Evolutionary conservation across 2,329 filamentous ascomycete genomes (phyloP).

Genomic region (Lachnellula occidentalis): DNA sequence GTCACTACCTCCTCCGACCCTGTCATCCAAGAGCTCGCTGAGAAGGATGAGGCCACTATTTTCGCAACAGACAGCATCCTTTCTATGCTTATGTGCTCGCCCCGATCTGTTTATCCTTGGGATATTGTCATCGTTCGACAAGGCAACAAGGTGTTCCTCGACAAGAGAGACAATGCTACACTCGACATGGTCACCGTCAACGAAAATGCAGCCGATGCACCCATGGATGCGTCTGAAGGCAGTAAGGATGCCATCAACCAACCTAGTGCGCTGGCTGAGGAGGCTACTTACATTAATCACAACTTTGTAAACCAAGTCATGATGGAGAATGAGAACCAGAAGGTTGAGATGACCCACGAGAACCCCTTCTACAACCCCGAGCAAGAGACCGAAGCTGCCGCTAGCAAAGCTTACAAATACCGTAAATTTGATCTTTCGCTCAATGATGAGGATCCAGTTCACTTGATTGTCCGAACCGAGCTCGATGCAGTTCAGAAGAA

Average conservation of each 20-base stretch:
- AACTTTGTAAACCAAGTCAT: slow-evolving; percentile 98
- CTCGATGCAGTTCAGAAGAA: slow-evolving; percentile 95
- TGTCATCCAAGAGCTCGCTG: slow-evolving; percentile 92
- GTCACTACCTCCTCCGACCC: slow-evolving; percentile 95
- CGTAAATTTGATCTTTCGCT: slow-evolving; percentile 92
- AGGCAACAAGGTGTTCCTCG: slow-evolving; percentile 95
- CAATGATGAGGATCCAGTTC: slow-evolving; percentile 82
- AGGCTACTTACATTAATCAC: slow-evolving; percentile 99
- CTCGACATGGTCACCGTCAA: slow-evolving; percentile 98
- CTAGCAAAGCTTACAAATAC: slow-evolving; percentile 98
- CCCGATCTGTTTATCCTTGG: slow-evolving; percentile 96
- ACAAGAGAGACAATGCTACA: slow-evolving; percentile 93
- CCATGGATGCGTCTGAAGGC: slow-evolving; percentile 83
- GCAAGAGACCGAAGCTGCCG: slow-evolving; percentile 88
- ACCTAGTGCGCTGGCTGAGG: slow-evolving; percentile 84
- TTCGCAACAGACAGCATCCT: slow-evolving; percentile 96
- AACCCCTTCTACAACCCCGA: slow-evolving; percentile 97
- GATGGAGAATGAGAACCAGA: slow-evolving; percentile 69
- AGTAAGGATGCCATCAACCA: slow-evolving; percentile 95
- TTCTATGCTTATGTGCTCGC: slow-evolving; percentile 98
- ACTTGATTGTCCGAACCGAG: slow-evolving; percentile 91
- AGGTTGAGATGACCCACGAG: slow-evolving; percentile 77
- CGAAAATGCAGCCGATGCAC: slow-evolving; percentile 94
- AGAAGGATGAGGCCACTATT: slow-evolving; percentile 92
- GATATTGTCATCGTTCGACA: slow-evolving; percentile 91